phyloP scores from a whole-genome alignment of 768 basidiomycete species.

The Kwoniella sp. region DNA sequence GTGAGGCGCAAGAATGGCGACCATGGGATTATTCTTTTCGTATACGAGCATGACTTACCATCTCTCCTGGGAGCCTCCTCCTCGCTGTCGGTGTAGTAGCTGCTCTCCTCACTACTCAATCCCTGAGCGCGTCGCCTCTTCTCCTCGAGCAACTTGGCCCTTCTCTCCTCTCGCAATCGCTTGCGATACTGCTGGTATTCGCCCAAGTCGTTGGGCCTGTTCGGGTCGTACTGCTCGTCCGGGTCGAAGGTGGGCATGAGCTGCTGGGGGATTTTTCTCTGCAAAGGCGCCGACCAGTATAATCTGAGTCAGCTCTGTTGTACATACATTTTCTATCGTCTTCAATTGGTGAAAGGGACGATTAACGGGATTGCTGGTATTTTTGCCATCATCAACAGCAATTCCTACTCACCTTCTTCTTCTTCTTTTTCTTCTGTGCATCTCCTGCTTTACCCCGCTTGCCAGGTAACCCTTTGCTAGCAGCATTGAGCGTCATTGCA shows the following conservation, averaged over 20 bases:
- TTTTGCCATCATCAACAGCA: not conserved
- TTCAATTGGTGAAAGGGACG: not conserved
- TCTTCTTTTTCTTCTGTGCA: constrained; percentile 44
- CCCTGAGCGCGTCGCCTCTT: constrained; percentile 36
- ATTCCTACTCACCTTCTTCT: constrained; percentile 41
- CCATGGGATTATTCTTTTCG: too few relatives aligned
- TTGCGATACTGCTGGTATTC: constrained; percentile 53
- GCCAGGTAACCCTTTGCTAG: constrained; percentile 8
- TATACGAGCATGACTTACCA: constrained; percentile 38
- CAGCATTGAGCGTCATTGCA: constrained; percentile 48
- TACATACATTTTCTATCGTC: too few relatives aligned
- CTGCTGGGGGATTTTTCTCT: constrained; percentile 33
- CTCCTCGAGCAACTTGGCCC: constrained; percentile 38
- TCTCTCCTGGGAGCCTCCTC: constrained; percentile 51
- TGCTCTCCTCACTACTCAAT: constrained; percentile 38
- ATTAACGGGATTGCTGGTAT: too few relatives aligned
- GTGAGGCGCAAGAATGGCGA: not conserved
- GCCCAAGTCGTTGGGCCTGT: constrained; percentile 53
- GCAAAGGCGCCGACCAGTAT: not conserved
- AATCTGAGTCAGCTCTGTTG: too few relatives aligned
- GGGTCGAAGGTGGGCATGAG: constrained; percentile 49
- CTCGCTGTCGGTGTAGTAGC: constrained; percentile 52
- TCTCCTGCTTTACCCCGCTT: constrained; percentile 32
- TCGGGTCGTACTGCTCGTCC: constrained; percentile 54
- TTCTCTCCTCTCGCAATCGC: constrained; percentile 44